phyloP scores from a whole-genome alignment of 169 alveolate genomes.

The Eimeria sp. region DNA sequence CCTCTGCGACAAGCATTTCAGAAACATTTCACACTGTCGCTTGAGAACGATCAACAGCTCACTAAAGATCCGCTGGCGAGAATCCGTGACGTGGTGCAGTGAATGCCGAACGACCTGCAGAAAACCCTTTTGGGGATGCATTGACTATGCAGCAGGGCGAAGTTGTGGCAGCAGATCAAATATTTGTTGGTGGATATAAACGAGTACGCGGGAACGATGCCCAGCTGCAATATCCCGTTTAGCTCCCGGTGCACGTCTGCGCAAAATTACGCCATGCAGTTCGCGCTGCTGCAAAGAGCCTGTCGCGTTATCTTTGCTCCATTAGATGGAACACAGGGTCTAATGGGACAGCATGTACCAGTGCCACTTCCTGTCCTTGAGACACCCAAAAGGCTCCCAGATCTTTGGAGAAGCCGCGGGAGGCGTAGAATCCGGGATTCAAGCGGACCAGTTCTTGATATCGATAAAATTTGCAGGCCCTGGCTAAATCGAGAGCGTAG shows the following conservation, averaged over 20 bases:
- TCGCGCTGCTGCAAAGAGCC: background rate
- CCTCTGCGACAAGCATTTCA: background rate
- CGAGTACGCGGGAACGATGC: background rate
- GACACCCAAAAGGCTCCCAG: background rate
- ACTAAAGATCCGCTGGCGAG: background rate
- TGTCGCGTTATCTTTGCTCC: background rate
- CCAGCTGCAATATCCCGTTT: background rate
- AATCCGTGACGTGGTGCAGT: background rate
- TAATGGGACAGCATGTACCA: background rate
- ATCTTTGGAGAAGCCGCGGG: background rate
- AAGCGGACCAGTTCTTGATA: too few relatives aligned
- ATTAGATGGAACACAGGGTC: background rate
- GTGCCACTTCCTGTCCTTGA: background rate
- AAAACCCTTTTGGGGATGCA: background rate
- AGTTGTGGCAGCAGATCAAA: background rate
- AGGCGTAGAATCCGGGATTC: background rate
- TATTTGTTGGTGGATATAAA: background rate
- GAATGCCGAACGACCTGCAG: background rate
- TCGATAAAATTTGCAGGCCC: too few relatives aligned
- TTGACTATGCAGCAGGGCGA: background rate
- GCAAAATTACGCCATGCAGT: background rate
- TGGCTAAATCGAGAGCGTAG: too few relatives aligned
- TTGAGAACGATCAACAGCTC: background rate
- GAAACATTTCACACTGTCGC: slow-evolving; percentile 5
- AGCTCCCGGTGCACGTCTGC: background rate